Conservation (phyloP, 2,329 filamentous ascomycete species). For the Karstenula rhodostoma region DNA sequence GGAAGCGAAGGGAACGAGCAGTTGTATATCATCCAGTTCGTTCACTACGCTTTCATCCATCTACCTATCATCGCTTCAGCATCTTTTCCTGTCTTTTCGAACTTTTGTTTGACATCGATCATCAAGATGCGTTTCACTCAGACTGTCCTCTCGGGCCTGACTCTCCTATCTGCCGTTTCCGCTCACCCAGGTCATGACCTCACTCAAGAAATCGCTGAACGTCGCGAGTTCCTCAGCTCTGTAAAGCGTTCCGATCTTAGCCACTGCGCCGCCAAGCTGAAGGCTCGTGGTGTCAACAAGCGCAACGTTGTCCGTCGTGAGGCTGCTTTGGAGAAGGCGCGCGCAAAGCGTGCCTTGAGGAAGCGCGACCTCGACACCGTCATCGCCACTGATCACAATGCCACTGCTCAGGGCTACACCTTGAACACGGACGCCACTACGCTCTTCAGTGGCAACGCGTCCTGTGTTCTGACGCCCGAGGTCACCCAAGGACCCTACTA, state of each 20-base stretch:
- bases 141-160: neutral
- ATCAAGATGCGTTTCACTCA: constrained; percentile 9
- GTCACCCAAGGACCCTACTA: constrained; percentile 35
- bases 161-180: neutral
- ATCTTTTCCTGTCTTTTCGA: neutral
- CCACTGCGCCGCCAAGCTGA: constrained; percentile 47
- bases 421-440: constrained; percentile 23
- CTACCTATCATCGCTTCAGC: neutral
- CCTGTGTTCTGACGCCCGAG: constrained; percentile 34
- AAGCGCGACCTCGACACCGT: constrained; percentile 21
- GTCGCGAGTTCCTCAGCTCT: constrained; percentile 29
- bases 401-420: constrained; percentile 18
- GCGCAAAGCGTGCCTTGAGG: constrained; percentile 30
- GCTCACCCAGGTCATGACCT: constrained; percentile 16
- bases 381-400: constrained; percentile 27
- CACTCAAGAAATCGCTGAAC: constrained; percentile 18
- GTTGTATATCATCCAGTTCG: neutral
- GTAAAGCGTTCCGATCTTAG: constrained; percentile 44
- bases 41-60: neutral
- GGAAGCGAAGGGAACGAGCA: neutral
- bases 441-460: constrained; percentile 33
- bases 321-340: constrained; percentile 45
- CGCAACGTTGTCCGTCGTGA: constrained; percentile 51
- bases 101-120: neutral
- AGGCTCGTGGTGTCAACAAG: constrained; percentile 45